Evolutionary conservation across 2,329 filamentous ascomycete species (phyloP).

Genomic region (Aspergillus tamarii): DNA sequence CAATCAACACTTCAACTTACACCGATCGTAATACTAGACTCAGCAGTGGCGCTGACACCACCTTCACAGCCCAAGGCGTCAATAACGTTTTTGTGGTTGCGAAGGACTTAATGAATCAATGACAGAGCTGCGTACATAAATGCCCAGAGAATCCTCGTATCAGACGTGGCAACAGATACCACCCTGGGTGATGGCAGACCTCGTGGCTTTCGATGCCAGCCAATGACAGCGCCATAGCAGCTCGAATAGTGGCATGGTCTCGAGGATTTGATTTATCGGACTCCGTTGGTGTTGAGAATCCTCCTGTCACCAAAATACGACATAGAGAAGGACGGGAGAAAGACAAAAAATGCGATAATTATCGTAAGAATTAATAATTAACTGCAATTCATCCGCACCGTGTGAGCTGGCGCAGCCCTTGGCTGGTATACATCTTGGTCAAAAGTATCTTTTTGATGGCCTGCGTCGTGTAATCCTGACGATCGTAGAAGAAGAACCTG

Average conservation of each 20-base stretch:
- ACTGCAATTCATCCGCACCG: too few relatives aligned
- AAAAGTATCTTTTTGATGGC: not conserved
- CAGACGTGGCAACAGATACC: conserved; percentile 1
- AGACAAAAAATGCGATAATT: not conserved
- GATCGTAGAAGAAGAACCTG: not conserved
- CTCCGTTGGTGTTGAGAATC: conserved; percentile 1
- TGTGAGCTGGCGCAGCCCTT: not conserved
- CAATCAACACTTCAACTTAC: not conserved
- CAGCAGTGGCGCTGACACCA: conserved; percentile 1
- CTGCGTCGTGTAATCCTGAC: not conserved
- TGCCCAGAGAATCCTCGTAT: conserved; percentile 3
- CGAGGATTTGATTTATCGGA: not conserved
- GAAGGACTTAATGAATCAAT: not conserved
- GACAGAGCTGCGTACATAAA: not conserved
- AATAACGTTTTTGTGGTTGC: not conserved
- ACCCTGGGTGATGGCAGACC: not conserved
- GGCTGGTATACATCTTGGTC: not conserved
- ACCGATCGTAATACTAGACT: not conserved
- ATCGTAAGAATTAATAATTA: not conserved
- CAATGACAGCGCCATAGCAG: not conserved
- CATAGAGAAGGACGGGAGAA: not conserved
- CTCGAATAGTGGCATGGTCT: not conserved
- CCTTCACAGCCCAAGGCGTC: not conserved
- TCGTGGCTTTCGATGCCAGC: conserved; percentile 8
- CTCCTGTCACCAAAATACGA: not conserved